Evolutionary conservation across 768 basidiomycete species (phyloP).

Genomic region (Rhodotorula kratochvilovae): DNA sequence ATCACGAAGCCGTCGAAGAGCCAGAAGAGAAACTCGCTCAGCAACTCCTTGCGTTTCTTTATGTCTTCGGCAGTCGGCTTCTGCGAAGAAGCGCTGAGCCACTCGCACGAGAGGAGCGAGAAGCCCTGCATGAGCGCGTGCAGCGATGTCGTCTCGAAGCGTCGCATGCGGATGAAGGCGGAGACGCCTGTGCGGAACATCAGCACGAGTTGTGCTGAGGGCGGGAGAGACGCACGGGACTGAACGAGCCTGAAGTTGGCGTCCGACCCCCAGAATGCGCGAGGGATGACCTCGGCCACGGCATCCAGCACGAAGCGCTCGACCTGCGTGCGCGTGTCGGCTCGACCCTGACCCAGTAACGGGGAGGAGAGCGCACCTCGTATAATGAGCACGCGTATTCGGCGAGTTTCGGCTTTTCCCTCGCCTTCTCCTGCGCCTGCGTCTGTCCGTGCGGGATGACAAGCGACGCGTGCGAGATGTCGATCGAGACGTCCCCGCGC

Average conservation of each 20-base stretch:
- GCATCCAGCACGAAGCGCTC: conserved; percentile 62
- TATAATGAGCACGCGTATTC: conserved; percentile 66
- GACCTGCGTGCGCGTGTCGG: conserved; percentile 54
- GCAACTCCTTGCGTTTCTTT: conserved; percentile 68
- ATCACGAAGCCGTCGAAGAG: conserved; percentile 81
- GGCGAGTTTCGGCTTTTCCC: conserved; percentile 66
- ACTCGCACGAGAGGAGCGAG: conserved; percentile 67
- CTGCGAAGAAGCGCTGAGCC: conserved; percentile 53
- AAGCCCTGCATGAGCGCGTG: conserved; percentile 75
- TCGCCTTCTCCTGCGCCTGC: conserved; percentile 50
- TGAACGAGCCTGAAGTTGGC: conserved; percentile 62
- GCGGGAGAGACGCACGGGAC: conserved; percentile 44
- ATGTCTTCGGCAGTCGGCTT: conserved; percentile 56
- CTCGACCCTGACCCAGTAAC: too few relatives aligned
- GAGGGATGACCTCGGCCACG: conserved; percentile 67
- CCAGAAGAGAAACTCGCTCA: conserved; percentile 91
- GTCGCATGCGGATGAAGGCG: conserved; percentile 63
- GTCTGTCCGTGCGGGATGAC: conserved; percentile 53
- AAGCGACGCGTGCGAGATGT: conserved; percentile 54
- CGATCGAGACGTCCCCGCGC: conserved; percentile 52
- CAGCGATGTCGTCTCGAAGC: conserved; percentile 74
- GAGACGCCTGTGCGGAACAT: conserved; percentile 19
- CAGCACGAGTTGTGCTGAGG: background rate
- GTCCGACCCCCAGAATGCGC: conserved; percentile 66
- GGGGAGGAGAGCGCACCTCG: conserved; percentile 54